Evolutionary conservation across 192 early-diverging fungal genomes (phyloP).

Genomic region (Mortierella antarctica): DNA sequence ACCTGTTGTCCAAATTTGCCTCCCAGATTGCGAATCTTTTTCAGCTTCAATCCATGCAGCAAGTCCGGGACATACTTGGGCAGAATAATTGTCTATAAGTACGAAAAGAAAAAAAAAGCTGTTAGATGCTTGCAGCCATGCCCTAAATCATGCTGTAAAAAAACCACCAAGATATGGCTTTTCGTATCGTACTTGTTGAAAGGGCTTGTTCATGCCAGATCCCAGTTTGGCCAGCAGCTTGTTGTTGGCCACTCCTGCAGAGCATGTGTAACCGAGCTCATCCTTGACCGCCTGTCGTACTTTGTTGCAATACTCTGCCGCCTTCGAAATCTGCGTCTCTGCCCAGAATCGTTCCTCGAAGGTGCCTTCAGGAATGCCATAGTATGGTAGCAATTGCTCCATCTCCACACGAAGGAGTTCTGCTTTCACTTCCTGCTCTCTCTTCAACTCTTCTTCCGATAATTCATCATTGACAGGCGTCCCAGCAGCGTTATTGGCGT

Average conservation of each 20-base stretch:
- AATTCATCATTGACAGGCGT: conserved; percentile 8
- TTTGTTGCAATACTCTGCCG: conserved; percentile 72
- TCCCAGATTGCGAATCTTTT: conserved; percentile 87
- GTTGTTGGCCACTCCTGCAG: conserved; percentile 87
- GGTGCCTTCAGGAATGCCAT: conserved; percentile 40
- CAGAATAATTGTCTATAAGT: conserved; percentile 74
- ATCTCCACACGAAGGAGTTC: conserved; percentile 14
- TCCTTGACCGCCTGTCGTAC: conserved; percentile 71
- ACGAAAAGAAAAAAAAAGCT: not conserved
- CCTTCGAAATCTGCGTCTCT: conserved; percentile 84
- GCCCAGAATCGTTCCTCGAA: conserved; percentile 65
- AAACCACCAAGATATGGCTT: not conserved
- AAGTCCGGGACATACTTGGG: conserved; percentile 64
- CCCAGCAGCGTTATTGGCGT: not conserved
- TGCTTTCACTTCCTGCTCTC: conserved; percentile 21
- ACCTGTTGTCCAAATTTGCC: conserved; percentile 86
- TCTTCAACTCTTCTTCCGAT: conserved; percentile 21
- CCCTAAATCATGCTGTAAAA: not conserved
- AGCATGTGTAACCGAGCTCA: conserved; percentile 84
- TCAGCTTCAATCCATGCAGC: conserved; percentile 73
- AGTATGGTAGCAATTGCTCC: conserved; percentile 23
- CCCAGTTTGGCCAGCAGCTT: conserved; percentile 88
- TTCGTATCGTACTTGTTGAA: conserved; percentile 69
- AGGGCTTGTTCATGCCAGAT: conserved; percentile 86
- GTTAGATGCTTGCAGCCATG: not conserved